A percentile compares a stretch with the other conserved stretches of the same genome.
phyloP scores from a whole-genome alignment of 2,329 filamentous ascomycete species.

The Talaromyces amestolkiae region DNA sequence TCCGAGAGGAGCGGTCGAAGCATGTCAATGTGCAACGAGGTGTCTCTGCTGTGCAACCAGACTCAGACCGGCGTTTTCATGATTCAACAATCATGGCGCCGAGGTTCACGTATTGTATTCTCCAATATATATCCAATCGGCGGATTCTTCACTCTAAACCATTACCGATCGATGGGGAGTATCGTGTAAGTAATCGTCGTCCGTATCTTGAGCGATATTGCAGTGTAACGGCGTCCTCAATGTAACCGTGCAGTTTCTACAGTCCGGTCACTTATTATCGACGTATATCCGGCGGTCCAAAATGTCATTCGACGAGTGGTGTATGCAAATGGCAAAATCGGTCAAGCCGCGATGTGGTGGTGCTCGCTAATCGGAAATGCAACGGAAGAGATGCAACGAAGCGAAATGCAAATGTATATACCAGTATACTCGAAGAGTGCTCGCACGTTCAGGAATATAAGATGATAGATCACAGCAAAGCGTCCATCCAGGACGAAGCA shows the following conservation, averaged over 20 bases:
- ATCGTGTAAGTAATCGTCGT: not conserved
- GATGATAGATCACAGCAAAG: slow-evolving; percentile 8
- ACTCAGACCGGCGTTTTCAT: slow-evolving; percentile 15
- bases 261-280: not conserved
- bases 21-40: not conserved
- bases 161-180: not conserved
- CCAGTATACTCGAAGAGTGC: not conserved
- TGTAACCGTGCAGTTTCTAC: not conserved
- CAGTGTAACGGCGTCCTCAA: not conserved
- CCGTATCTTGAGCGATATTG: not conserved
- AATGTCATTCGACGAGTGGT: not conserved
- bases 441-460: not conserved
- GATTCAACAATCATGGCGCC: slow-evolving; percentile 10
- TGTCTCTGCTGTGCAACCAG: slow-evolving; percentile 1
- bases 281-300: not conserved
- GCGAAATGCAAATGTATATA: not conserved
- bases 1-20: not conserved
- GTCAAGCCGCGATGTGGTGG: not conserved
- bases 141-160: not conserved
- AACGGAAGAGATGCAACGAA: not conserved
- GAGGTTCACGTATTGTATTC: not conserved
- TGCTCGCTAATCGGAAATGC: slow-evolving; percentile 1
- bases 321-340: not conserved
- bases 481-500: not conserved
- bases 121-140: not conserved